Evolutionary conservation across 306 rosid genomes (phyloP).

Genomic region (Macrotyloma uniflorum): DNA sequence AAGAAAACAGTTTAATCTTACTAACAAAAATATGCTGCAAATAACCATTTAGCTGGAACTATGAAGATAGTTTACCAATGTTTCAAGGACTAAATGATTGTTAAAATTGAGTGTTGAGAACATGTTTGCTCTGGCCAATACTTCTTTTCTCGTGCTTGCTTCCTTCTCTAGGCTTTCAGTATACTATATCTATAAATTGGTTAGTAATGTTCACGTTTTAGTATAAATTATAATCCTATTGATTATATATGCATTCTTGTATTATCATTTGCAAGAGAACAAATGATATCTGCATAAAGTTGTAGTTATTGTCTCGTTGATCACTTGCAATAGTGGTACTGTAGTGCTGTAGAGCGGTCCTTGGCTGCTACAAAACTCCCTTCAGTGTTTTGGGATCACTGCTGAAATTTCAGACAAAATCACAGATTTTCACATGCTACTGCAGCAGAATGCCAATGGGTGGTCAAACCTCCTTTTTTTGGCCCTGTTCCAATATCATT

Average conservation of each 20-base stretch:
- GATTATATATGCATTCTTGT: not conserved
- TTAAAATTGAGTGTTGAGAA: conserved; percentile 12
- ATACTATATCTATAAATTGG: not conserved
- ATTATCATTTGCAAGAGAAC: conserved; percentile 11
- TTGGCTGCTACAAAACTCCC: not conserved
- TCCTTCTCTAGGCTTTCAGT: conserved; percentile 9
- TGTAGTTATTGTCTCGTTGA: not conserved
- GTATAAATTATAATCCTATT: not conserved
- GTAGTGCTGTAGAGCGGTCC: not conserved
- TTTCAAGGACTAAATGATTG: conserved; percentile 11
- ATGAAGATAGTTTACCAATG: not conserved
- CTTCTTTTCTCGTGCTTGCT: not conserved
- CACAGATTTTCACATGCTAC: not conserved
- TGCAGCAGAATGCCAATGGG: not conserved
- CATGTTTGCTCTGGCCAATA: conserved; percentile 12
- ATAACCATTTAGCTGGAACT: conserved; percentile 13
- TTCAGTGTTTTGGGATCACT: not conserved
- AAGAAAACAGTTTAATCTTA: not conserved
- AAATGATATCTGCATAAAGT: not conserved
- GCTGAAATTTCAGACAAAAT: not conserved
- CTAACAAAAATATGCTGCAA: conserved; percentile 22
- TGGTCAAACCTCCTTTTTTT: not conserved
- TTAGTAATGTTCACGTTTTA: not conserved
- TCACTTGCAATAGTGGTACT: not conserved
- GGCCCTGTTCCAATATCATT: not conserved